Conservation (phyloP, 2,329 filamentous ascomycete genomes). For the Bretziella fagacearum region DNA sequence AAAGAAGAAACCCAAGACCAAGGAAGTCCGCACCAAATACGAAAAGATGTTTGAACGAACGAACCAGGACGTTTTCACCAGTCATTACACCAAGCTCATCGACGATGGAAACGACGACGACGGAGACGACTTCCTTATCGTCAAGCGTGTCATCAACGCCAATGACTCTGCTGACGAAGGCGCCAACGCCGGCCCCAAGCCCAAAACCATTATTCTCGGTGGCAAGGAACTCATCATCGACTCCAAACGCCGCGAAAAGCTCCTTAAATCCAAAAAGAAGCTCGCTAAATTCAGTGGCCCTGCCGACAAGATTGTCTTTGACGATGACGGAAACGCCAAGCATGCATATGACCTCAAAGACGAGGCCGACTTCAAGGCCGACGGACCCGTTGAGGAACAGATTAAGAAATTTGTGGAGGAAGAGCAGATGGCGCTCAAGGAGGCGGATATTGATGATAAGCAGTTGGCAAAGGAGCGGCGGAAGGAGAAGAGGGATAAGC, state of each 20-base stretch:
- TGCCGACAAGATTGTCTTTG: constrained; percentile 72
- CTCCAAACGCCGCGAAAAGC: constrained; percentile 86
- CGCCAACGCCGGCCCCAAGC: constrained; percentile 26
- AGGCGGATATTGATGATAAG: constrained; percentile 73
- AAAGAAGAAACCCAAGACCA: constrained; percentile 41
- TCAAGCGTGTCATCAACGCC: constrained; percentile 72
- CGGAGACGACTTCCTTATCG: constrained; percentile 67
- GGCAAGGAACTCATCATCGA: constrained; percentile 69
- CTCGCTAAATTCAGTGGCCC: constrained; percentile 79
- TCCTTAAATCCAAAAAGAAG: constrained; percentile 90
- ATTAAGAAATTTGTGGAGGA: constrained; percentile 59
- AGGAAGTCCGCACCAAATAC: constrained; percentile 76
- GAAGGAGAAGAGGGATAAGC: constrained; percentile 57
- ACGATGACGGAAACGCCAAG: constrained; percentile 77
- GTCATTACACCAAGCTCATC: constrained; percentile 81
- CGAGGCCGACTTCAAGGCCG: constrained; percentile 60
- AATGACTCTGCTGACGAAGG: constrained; percentile 40
- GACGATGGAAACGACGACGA: constrained; percentile 38
- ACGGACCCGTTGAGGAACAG: constrained; percentile 61
- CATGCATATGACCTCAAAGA: constrained; percentile 76
- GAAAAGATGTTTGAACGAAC: constrained; percentile 95
- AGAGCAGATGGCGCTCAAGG: constrained; percentile 53
- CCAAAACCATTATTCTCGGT: constrained; percentile 49
- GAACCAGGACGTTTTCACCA: constrained; percentile 90
- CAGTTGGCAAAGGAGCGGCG: constrained; percentile 60